Evolutionary conservation across 139 green algal genomes (phyloP).

Genomic region (Chlamydomonas eustigma): DNA sequence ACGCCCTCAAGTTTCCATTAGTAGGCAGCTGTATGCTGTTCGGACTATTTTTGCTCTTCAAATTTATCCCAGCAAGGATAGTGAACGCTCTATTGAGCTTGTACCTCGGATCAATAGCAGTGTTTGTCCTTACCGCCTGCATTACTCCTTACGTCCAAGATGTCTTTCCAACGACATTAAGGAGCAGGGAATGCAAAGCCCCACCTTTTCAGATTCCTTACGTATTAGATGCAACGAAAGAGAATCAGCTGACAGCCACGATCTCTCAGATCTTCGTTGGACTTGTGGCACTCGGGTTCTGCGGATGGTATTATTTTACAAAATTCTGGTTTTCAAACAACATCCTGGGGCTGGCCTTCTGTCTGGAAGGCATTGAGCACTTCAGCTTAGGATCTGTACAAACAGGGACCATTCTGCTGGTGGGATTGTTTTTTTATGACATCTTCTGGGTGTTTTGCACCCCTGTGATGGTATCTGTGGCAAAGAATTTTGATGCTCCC

Average conservation of each 20-base stretch:
- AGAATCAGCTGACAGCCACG: conserved; percentile 23
- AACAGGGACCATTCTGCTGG: conserved; percentile 11
- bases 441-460: conserved; percentile 99
- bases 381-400: conserved; percentile 81
- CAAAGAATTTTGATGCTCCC: conserved; percentile 94
- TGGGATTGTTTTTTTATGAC: conserved; percentile 92
- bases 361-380: conserved; percentile 93
- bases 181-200: conserved; percentile 22
- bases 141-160: conserved; percentile 54
- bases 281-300: conserved; percentile 55
- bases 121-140: conserved; percentile 64
- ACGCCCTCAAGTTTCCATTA: conserved; percentile 93
- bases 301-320: conserved; percentile 73
- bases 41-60: conserved; percentile 92
- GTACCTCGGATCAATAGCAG: conserved; percentile 92
- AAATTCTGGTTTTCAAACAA: conserved; percentile 99
- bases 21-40: conserved; percentile 93
- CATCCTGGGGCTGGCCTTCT: conserved; percentile 86
- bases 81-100: conserved; percentile 48
- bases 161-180: conserved; percentile 39
- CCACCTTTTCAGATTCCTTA: conserved; percentile 32
- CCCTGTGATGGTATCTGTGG: conserved; percentile 91
- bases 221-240: conserved; percentile 30
- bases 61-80: conserved; percentile 70
- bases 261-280: conserved; percentile 52